Evolutionary conservation across 1,284 basidiomycete species (phyloP), one percentile per base, ranked within the genome.

Genomic region (Ustilago vetiveriae): DNA sequence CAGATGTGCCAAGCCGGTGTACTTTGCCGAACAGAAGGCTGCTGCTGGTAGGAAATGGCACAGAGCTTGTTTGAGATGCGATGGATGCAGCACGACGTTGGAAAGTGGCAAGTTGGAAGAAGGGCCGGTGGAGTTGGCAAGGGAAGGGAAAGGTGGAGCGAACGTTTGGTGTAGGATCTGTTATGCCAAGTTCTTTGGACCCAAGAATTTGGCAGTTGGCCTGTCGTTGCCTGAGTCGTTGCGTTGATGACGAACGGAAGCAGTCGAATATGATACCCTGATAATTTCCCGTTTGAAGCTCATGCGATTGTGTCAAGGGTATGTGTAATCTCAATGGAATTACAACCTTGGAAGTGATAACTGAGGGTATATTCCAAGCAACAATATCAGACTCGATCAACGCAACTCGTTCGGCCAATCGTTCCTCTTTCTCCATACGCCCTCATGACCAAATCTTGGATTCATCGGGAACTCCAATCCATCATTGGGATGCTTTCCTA

Each of bases 21-120:
- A 81, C 52, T 81, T 81, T 65, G 79, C 79, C 17, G 79, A 81
- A 42, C 78, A 81, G 46, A 72, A 69, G 32, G 69, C 71, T 10
- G 79, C 76, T 3, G 75, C 76, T 3, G 76, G 74, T 0, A 47
- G 78, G 3, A 75, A 72, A 39, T 82, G 80, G 80, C 80, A 82
- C 47, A 50, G 79, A 16, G 72, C 50, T 3, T 82, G 80, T 51
- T 47, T 82, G 33, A 47, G 78, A 2, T 82, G 80, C 65, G 80
- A 82, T 38, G 77, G 72, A 0, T 82, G 80, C 56, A 55, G 48
- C 10, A 72, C 78, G 3, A 76, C 75, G 14, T 46, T 82, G 13
- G 78, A 81, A 19, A 54, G 71, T 3, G 75, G 76, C 21, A 75
- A 71, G 39, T 43, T 82, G 22, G 73, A 81, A 24, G 79, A 82